Base-by-base conservation (phyloP, 148 eudicot species). In the Salicornia ramosissima region DNA sequence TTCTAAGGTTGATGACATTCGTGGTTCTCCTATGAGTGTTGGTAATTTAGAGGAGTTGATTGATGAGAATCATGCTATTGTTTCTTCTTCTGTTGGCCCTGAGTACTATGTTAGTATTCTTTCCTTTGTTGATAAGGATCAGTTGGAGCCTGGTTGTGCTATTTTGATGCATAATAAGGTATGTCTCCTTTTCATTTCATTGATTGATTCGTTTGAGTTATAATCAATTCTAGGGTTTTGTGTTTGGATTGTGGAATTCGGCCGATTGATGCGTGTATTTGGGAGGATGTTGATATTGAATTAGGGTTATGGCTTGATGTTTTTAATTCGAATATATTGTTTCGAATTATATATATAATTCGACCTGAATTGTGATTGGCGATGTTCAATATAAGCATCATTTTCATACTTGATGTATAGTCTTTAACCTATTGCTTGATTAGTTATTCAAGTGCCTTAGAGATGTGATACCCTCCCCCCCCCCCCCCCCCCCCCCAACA, bases 141-240 rank as follows among this genome's bases (percentile, higher is more conserved):
- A 93, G 79, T 79, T 93, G 24, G 98, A 93, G 75, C 96, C 98
- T 61, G 97, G 98, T 0, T 93, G 98, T 59, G 81, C 98, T 0
- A 93, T 93, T 75, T 70, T 93, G 74, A 93, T 90, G 98, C 98
- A 93, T 67, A 93, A 93, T 63, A 93, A 93, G 98, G 98, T 92
- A 59, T 4, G 7, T 0, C 14, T 12, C 22, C 19, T 29, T 1
- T 22, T 4, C 0, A 2, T 26, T 63, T 1, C 1, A 18, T 15
- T 40, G 33, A 47, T 42, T 40, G 54, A 16, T 58, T 59, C n/a
- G 16, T 52, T 70, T 51, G 45, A 46, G 14, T 58, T 70, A 4
- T 39, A 62, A 22, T 65, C 60, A 39, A 42, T 67, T 67, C 79
- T 78, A 15, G 71, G 71, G 57, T 74, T 67, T 45, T 42, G 56